These are phyloP conservation scores for Calocera viscosa DNA, from an alignment of 768 basidiomycete species.

Conservation along the genomic window DNA sequence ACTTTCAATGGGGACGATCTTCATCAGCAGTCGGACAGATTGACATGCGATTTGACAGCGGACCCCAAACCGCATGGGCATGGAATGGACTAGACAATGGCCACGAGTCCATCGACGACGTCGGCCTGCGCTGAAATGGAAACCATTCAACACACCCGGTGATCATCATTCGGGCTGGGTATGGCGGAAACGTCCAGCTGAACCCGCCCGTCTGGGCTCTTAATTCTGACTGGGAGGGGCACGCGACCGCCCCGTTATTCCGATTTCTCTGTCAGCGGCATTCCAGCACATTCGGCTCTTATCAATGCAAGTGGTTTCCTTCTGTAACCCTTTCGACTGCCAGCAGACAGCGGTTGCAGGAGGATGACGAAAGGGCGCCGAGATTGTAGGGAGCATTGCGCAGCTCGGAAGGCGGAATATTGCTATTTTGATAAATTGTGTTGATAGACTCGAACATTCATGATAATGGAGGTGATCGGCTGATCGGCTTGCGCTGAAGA, in stretches of 20 bases:
- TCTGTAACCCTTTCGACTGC: not conserved
- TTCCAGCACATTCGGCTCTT: conserved; percentile 4
- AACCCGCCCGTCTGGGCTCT: not conserved
- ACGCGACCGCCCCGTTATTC: not conserved
- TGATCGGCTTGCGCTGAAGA: not conserved
- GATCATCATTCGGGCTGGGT: not conserved
- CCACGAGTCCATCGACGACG: not conserved
- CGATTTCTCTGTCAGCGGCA: not conserved
- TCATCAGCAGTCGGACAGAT: not conserved
- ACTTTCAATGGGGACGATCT: not conserved
- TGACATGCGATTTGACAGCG: conserved; percentile 7
- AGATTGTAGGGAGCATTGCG: not conserved
- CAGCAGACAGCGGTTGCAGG: not conserved
- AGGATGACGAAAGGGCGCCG: not conserved
- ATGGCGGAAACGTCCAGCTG: not conserved
- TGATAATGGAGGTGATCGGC: conserved; percentile 7
- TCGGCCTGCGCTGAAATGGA: not conserved
- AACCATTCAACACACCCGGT: not conserved
- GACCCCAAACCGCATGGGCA: not conserved
- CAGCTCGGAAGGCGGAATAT: not conserved
- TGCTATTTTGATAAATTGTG: not conserved
- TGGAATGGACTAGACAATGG: conserved; percentile 9
- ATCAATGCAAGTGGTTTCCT: not conserved
- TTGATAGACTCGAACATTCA: not conserved
- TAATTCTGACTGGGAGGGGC: conserved; percentile 5